These are phyloP conservation scores for Urostyla sp. DNA, from an alignment of 73 alveolate species.

Conservation along the genomic window DNA sequence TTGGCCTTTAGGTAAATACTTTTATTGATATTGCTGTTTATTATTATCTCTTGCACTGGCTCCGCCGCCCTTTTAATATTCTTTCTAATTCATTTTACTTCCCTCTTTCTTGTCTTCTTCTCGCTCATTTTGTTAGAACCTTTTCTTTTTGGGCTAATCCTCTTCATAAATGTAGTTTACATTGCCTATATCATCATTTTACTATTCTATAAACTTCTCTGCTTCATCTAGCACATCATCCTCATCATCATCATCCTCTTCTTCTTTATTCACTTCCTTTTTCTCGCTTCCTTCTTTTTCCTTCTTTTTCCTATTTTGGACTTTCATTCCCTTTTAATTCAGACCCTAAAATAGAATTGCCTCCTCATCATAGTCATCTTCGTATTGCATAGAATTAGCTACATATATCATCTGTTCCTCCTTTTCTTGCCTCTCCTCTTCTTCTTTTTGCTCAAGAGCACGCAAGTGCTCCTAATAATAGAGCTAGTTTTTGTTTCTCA, in stretches of 20 bases:
- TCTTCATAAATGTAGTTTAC: neutral
- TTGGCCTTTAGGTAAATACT: neutral
- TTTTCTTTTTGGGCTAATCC: neutral
- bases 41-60: neutral
- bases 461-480: conserved; percentile 34
- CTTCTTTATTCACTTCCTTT: neutral
- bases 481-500: neutral
- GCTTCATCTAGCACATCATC: conserved; percentile 26
- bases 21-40: too few relatives aligned
- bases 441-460: conserved; percentile 21
- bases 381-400: conserved; percentile 34
- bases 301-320: neutral
- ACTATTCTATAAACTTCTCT: conserved; percentile 11
- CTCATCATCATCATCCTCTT: conserved; percentile 41
- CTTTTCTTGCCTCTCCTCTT: conserved; percentile 16
- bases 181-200: neutral
- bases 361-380: conserved; percentile 52
- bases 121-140: neutral
- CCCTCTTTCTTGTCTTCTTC: neutral
- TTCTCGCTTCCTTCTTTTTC: neutral
- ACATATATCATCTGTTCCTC: conserved; percentile 4
- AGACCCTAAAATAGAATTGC: neutral
- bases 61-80: neutral
- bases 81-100: neutral
- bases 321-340: neutral